A percentile compares a stretch with the other conserved stretches of the same genome.
phyloP scores from a whole-genome alignment of 2,329 filamentous ascomycete species.

The Colletotrichum nymphaeae region DNA sequence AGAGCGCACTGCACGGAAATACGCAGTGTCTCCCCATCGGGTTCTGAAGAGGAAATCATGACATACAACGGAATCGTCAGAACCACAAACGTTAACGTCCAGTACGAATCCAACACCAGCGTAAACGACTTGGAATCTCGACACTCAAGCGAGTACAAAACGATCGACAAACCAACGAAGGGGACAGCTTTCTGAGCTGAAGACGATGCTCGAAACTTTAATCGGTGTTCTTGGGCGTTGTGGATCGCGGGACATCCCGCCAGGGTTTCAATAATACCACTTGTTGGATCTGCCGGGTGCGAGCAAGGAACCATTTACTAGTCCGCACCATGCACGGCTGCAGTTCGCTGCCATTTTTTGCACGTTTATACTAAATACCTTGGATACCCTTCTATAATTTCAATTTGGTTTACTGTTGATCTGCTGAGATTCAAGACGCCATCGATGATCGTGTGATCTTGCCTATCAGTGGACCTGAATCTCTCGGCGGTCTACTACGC shows the following conservation, averaged over 20 bases:
- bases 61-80: slow-evolving; percentile 51
- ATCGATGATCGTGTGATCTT: not conserved
- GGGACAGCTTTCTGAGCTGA: not conserved
- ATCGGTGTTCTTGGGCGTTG: not conserved
- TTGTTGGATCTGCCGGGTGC: not conserved
- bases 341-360: no score
- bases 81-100: slow-evolving; percentile 42
- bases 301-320: not conserved
- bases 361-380: no score
- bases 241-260: not conserved
- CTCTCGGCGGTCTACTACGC: not conserved
- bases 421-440: no score
- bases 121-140: not conserved
- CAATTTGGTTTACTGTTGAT: no score
- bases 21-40: slow-evolving; percentile 45
- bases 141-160: not conserved
- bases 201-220: not conserved
- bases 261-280: not conserved
- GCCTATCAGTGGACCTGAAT: not conserved
- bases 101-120: slow-evolving; percentile 7
- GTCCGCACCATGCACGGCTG: no score
- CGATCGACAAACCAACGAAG: not conserved
- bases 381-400: not conserved
- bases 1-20: slow-evolving; percentile 43
- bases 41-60: slow-evolving; percentile 52